Evolutionary conservation across 2,329 filamentous ascomycete genomes (phyloP).

Genomic region (Leptographium galeiforme): DNA sequence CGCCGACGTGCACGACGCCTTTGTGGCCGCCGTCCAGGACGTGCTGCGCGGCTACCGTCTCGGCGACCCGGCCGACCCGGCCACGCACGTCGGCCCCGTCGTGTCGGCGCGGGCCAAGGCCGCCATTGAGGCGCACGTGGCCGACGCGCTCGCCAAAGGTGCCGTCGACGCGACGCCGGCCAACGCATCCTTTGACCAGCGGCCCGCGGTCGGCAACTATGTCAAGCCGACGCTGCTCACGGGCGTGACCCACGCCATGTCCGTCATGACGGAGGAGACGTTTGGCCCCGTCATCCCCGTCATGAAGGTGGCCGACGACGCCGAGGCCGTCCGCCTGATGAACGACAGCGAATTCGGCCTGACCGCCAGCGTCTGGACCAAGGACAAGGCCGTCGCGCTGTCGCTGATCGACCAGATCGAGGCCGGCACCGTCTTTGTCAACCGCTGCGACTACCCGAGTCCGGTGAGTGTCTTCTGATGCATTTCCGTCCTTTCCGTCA

Average conservation of each 20-base stretch:
- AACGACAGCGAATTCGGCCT: conserved; percentile 91
- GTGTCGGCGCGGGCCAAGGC: conserved; percentile 69
- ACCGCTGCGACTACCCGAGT: conserved; percentile 82
- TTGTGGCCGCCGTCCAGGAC: conserved; percentile 65
- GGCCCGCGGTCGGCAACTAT: conserved; percentile 72
- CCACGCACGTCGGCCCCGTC: conserved; percentile 77
- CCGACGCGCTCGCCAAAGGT: conserved; percentile 71
- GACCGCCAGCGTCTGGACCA: conserved; percentile 96
- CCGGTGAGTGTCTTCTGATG: conserved; percentile 48
- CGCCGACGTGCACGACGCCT: conserved; percentile 68
- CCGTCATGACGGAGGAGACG: conserved; percentile 84
- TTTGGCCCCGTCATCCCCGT: conserved; percentile 89
- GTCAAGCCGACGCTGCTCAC: conserved; percentile 75
- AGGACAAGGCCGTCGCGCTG: conserved; percentile 63
- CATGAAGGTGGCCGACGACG: conserved; percentile 70
- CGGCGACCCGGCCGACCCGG: conserved; percentile 71
- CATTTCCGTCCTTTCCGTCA: conserved; percentile 3
- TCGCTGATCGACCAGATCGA: conserved; percentile 70
- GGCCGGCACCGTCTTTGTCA: conserved; percentile 92
- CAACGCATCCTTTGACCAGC: conserved; percentile 61
- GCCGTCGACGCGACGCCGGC: conserved; percentile 74
- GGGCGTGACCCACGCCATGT: conserved; percentile 69
- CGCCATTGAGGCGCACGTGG: conserved; percentile 63
- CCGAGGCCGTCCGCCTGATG: conserved; percentile 74
- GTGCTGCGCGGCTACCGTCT: conserved; percentile 73